Conservation (phyloP, 1,139 yeast genomes). For the Geotrichum cucujoidarum region DNA sequence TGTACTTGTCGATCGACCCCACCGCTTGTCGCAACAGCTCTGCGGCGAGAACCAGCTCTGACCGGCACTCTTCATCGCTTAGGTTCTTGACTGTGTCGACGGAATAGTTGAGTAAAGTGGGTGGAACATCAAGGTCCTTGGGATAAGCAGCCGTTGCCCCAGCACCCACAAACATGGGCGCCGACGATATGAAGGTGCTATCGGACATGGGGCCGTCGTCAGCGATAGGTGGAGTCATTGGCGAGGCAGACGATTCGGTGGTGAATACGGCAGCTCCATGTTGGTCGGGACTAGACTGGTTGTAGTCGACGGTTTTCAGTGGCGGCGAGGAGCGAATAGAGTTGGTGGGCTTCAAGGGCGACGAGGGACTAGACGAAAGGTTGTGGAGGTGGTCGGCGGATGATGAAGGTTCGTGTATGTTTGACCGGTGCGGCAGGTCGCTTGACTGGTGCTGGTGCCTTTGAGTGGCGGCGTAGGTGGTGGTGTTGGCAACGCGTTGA, state of each 20-base stretch:
- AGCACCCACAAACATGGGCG: background rate
- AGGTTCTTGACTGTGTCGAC: background rate
- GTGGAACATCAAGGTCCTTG: background rate
- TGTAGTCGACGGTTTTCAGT: background rate
- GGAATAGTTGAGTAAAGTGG: background rate
- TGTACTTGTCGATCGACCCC: slow-evolving; percentile 16
- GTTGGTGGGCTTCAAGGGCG: slow-evolving; percentile 3
- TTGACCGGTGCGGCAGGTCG: background rate
- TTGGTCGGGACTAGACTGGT: slow-evolving; percentile 5
- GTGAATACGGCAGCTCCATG: background rate
- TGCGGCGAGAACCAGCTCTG: slow-evolving; percentile 1
- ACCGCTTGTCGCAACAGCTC: slow-evolving; percentile 8
- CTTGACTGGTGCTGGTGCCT: background rate
- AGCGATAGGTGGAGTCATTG: background rate
- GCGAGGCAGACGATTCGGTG: slow-evolving; percentile 3
- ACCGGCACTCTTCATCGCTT: background rate
- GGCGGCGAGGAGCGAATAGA: slow-evolving; percentile 8
- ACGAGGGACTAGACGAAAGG: slow-evolving; percentile 1
- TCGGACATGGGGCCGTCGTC: background rate
- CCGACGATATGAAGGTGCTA: background rate
- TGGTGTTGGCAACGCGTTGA: background rate
- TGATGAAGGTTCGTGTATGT: background rate
- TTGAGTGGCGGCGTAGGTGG: too few relatives aligned
- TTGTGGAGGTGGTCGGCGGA: background rate
- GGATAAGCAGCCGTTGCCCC: background rate